A percentile compares a stretch with the other conserved stretches of the same genome.
phyloP scores from a whole-genome alignment of 1,284 basidiomycete species.

The Coniferiporia sulphurascens region DNA sequence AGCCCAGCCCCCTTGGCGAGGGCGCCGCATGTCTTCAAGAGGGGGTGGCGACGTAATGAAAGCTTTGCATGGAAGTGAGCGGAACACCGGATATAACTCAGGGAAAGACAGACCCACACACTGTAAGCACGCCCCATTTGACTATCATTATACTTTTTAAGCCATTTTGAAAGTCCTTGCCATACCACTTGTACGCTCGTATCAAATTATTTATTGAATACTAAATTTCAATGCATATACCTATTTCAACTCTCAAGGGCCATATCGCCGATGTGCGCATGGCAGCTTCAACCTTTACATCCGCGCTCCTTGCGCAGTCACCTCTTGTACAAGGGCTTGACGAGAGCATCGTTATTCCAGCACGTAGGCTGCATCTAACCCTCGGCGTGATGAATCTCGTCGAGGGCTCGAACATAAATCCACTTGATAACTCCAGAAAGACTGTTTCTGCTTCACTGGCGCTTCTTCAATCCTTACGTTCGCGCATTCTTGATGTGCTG shows the following conservation, averaged over 20 bases:
- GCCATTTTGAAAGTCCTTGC: slow-evolving; percentile 14
- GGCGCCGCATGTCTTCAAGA: too few relatives aligned
- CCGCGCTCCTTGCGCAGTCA: slow-evolving; percentile 32
- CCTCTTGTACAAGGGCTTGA: slow-evolving; percentile 48
- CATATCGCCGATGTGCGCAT: slow-evolving; percentile 42
- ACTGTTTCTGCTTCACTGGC: slow-evolving; percentile 43
- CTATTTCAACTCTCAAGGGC: slow-evolving; percentile 34
- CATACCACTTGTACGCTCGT: slow-evolving; percentile 15
- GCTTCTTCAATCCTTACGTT: slow-evolving; percentile 43
- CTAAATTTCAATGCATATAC: not conserved
- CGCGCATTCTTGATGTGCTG: slow-evolving; percentile 34
- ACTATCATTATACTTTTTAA: too few relatives aligned
- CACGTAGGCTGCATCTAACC: slow-evolving; percentile 62
- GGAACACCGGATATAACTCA: too few relatives aligned
- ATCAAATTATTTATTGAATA: not conserved
- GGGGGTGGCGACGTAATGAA: too few relatives aligned
- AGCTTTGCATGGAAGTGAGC: too few relatives aligned
- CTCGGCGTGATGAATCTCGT: slow-evolving; percentile 63
- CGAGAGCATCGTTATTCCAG: slow-evolving; percentile 50
- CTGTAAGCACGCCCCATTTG: too few relatives aligned
- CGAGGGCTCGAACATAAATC: not conserved
- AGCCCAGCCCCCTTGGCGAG: too few relatives aligned
- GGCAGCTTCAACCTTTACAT: slow-evolving; percentile 41
- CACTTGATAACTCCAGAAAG: slow-evolving; percentile 18
- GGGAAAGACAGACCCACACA: too few relatives aligned